Conservation (phyloP, 2,329 filamentous ascomycete species). For the Fulvia fulva region DNA sequence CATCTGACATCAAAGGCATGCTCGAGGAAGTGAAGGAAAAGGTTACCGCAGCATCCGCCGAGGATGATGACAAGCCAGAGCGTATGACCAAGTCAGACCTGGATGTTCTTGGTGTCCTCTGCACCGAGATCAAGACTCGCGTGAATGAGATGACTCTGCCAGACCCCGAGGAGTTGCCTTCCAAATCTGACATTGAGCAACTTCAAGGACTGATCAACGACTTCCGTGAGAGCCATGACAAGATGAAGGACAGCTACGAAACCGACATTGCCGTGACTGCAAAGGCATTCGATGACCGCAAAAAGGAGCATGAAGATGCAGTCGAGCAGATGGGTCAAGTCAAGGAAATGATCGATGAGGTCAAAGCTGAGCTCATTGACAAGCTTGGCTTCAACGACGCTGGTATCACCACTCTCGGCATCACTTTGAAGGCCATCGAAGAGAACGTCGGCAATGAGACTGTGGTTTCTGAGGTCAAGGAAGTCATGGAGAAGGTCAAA, state of each 20-base stretch:
- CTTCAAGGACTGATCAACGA: slow-evolving; percentile 52
- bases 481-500: slow-evolving; percentile 69
- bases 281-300: slow-evolving; percentile 77
- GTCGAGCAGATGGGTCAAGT: slow-evolving; percentile 75
- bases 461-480: slow-evolving; percentile 49
- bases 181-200: slow-evolving; percentile 69
- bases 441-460: slow-evolving; percentile 55
- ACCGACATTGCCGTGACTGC: slow-evolving; percentile 69
- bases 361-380: slow-evolving; percentile 70
- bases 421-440: slow-evolving; percentile 64
- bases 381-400: slow-evolving; percentile 73
- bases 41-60: slow-evolving; percentile 42
- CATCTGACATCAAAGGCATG: slow-evolving; percentile 69
- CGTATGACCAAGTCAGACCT: slow-evolving; percentile 77
- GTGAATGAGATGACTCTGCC: slow-evolving; percentile 70
- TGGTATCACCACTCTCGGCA: slow-evolving; percentile 55
- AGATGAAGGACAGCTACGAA: slow-evolving; percentile 69
- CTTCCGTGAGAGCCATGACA: slow-evolving; percentile 57
- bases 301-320: slow-evolving; percentile 75
- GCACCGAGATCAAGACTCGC: slow-evolving; percentile 77
- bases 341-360: slow-evolving; percentile 70
- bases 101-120: slow-evolving; percentile 72
- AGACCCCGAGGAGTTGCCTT: slow-evolving; percentile 66
- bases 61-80: slow-evolving; percentile 46
- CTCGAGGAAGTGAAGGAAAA: slow-evolving; percentile 63